Evolutionary conservation across 2,329 filamentous ascomycete genomes (phyloP).

Genomic region (Simplicillium aogashimaense): DNA sequence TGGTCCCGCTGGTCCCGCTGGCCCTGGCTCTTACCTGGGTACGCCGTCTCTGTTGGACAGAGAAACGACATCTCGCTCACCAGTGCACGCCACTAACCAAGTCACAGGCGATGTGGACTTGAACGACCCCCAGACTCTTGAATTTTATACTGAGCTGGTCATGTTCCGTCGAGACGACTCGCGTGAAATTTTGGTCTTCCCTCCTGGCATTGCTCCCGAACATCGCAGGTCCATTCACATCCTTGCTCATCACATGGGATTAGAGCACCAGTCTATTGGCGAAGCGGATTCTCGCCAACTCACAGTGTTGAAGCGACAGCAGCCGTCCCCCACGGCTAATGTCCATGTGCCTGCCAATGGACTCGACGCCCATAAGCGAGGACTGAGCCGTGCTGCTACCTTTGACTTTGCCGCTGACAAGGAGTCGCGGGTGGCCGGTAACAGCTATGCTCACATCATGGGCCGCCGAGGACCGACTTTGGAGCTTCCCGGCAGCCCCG

Average conservation of each 20-base stretch:
- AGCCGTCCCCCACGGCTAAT: conserved; percentile 39
- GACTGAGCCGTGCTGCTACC: conserved; percentile 87
- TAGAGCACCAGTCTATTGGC: conserved; percentile 85
- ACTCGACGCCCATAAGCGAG: conserved; percentile 69
- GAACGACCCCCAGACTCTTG: conserved; percentile 79
- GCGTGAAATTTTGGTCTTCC: conserved; percentile 77
- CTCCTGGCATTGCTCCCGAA: conserved; percentile 66
- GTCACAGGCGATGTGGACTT: conserved; percentile 62
- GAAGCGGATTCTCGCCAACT: conserved; percentile 81
- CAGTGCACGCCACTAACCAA: conserved; percentile 1
- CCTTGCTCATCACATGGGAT: conserved; percentile 86
- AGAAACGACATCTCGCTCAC: neutral
- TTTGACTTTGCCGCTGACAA: conserved; percentile 87
- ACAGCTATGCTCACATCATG: conserved; percentile 61
- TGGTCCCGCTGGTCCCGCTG: conserved; percentile 10
- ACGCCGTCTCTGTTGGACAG: conserved; percentile 14
- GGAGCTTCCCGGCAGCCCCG: conserved; percentile 74
- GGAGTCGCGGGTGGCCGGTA: conserved; percentile 53
- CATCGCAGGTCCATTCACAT: conserved; percentile 89
- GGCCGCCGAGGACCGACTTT: conserved; percentile 79
- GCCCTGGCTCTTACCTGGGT: conserved; percentile 30
- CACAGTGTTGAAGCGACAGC: conserved; percentile 68
- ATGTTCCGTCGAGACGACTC: conserved; percentile 75
- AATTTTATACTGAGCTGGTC: conserved; percentile 82
- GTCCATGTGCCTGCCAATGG: conserved; percentile 55